Conservation (phyloP, 2,329 filamentous ascomycete species). For the Penicillium nordicum region DNA sequence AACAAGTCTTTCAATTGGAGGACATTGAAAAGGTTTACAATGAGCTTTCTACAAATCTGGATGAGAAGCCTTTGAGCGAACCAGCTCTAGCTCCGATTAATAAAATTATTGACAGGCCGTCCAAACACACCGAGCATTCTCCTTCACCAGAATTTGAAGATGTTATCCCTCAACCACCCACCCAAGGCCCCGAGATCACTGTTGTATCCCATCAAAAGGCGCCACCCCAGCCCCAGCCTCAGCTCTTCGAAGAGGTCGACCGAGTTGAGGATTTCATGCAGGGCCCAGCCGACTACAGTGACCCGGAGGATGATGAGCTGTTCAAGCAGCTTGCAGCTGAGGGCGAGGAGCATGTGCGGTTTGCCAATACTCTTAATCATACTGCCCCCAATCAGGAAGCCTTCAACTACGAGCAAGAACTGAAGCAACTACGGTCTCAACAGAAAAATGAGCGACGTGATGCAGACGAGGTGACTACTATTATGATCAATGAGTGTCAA, state of each 20-base stretch:
- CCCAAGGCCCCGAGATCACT: conserved; percentile 10
- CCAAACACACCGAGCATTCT: conserved; percentile 32
- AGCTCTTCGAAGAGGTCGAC: conserved; percentile 6
- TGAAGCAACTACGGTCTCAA: conserved; percentile 82
- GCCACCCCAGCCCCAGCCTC: conserved; percentile 4
- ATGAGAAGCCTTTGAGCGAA: neutral
- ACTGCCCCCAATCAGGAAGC: conserved; percentile 67
- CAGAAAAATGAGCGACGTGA: conserved; percentile 95
- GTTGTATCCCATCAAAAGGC: conserved; percentile 25
- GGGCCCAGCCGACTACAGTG: conserved; percentile 66
- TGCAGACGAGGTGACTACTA: conserved; percentile 92
- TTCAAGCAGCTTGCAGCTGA: conserved; percentile 82
- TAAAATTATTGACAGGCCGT: neutral
- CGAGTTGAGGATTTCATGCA: conserved; percentile 31
- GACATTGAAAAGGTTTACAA: conserved; percentile 2
- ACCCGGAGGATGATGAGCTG: conserved; percentile 88
- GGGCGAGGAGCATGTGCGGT: conserved; percentile 89
- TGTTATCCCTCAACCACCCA: conserved; percentile 33
- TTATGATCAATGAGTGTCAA: conserved; percentile 95
- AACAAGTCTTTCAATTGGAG: neutral
- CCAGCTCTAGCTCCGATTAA: neutral
- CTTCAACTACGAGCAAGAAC: conserved; percentile 79
- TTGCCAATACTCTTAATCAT: conserved; percentile 81
- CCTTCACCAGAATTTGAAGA: conserved; percentile 53
- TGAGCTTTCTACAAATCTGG: neutral